Conservation (phyloP, 2,329 filamentous ascomycete genomes). For the Aspergillus piperis region DNA sequence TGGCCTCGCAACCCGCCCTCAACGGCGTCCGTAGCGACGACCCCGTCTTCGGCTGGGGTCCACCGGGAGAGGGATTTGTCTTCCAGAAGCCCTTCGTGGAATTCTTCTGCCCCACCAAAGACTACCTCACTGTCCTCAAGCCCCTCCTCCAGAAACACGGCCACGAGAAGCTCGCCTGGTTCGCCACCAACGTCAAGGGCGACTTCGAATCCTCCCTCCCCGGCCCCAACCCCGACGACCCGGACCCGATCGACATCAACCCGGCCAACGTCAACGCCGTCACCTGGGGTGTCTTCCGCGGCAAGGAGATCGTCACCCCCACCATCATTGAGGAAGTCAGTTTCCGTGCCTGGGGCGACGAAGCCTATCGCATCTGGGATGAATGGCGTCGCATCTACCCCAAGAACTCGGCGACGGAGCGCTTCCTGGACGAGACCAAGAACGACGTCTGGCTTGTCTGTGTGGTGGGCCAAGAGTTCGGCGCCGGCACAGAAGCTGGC, state of each 20-base stretch:
- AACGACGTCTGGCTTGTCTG: constrained; percentile 86
- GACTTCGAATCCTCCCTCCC: constrained; percentile 68
- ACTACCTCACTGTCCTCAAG: constrained; percentile 67
- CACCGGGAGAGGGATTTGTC: constrained; percentile 79
- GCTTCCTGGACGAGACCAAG: constrained; percentile 67
- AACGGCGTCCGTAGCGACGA: constrained; percentile 80
- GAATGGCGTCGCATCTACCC: constrained; percentile 92
- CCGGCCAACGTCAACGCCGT: constrained; percentile 79
- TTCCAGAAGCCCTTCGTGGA: constrained; percentile 99
- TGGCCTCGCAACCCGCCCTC: constrained; percentile 91
- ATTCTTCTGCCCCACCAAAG: constrained; percentile 77
- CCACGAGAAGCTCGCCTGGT: constrained; percentile 76
- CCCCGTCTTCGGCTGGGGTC: constrained; percentile 88
- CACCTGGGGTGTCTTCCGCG: constrained; percentile 93
- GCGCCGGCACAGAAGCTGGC: constrained; percentile 42
- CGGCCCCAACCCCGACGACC: constrained; percentile 24
- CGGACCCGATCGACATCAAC: constrained; percentile 37
- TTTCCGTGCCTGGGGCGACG: constrained; percentile 91
- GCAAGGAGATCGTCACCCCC: constrained; percentile 93
- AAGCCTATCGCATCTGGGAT: constrained; percentile 92
- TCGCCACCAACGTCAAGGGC: constrained; percentile 76
- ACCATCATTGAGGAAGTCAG: constrained; percentile 96
- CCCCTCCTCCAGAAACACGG: constrained; percentile 62
- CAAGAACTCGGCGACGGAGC: constrained; percentile 69
- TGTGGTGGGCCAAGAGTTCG: constrained; percentile 51